Conservation (phyloP, 495 filamentous ascomycete genomes). For the Tuber indicum region DNA sequence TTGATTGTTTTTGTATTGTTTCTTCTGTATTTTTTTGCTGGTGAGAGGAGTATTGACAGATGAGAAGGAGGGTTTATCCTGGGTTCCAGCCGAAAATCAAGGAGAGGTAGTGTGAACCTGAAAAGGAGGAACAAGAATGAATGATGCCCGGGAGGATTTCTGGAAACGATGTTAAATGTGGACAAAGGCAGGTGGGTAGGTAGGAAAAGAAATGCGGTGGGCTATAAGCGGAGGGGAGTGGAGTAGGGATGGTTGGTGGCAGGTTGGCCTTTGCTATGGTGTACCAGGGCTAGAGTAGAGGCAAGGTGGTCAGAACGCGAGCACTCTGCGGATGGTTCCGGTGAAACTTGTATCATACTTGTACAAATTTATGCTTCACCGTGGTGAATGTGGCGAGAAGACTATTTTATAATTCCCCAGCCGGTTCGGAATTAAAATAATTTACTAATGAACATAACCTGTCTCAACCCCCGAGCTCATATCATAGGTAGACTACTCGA, state of each 20-base stretch:
- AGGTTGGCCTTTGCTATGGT: slow-evolving; percentile 19
- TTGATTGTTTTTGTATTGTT: not conserved
- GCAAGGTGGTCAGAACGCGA: slow-evolving; percentile 39
- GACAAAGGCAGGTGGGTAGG: not conserved
- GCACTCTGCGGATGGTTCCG: not conserved
- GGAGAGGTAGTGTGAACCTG: slow-evolving; percentile 24
- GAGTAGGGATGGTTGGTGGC: slow-evolving; percentile 22
- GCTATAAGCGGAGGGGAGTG: slow-evolving; percentile 2
- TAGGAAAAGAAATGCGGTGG: not conserved
- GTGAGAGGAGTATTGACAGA: slow-evolving; percentile 1
- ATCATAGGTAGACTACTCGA: not conserved
- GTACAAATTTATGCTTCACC: not conserved
- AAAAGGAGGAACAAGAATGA: slow-evolving; percentile 27
- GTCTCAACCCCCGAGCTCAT: not conserved
- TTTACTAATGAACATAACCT: not conserved
- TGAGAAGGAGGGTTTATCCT: slow-evolving; percentile 7
- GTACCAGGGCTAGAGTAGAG: slow-evolving; percentile 13
- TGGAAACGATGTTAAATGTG: slow-evolving; percentile 4
- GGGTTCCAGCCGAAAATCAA: slow-evolving; percentile 26
- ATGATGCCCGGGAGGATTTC: slow-evolving; percentile 6
- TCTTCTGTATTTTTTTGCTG: not conserved
- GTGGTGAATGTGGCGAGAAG: not conserved
- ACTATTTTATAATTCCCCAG: not conserved
- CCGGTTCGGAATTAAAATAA: not conserved
- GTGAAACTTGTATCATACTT: not conserved